phyloP scores from a whole-genome alignment of 768 basidiomycete genomes.

The Melanogaster broomeanus region DNA sequence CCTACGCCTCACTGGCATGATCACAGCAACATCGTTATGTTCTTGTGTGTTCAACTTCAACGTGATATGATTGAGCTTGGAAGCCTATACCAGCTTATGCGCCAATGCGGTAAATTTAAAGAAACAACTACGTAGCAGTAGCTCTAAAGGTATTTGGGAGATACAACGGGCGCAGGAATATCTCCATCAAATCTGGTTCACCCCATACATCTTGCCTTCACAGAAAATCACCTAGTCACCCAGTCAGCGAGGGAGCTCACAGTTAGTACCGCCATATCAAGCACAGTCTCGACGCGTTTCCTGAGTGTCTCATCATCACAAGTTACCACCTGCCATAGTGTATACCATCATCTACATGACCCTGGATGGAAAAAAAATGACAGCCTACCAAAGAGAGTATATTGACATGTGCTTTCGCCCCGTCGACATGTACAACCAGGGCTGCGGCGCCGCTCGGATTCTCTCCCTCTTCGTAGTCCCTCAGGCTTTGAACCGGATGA shows the following conservation, averaged over 20 bases:
- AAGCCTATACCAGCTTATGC: no score
- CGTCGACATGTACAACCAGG: slow-evolving; percentile 75
- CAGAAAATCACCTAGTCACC: neutral
- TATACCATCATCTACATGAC: no score
- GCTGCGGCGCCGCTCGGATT: slow-evolving; percentile 52
- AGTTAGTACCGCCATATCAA: slow-evolving; percentile 85
- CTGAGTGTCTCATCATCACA: slow-evolving; percentile 65
- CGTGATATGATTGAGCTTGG: no score
- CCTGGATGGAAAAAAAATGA: neutral
- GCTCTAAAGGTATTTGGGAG: no score
- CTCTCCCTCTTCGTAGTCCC: slow-evolving; percentile 43
- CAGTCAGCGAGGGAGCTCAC: slow-evolving; percentile 66
- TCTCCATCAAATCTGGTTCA: no score
- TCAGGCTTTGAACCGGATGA: slow-evolving; percentile 36
- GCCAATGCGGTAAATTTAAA: no score
- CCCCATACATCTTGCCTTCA: no score
- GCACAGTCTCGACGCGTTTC: slow-evolving; percentile 77
- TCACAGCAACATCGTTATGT: no score
- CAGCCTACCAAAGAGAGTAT: slow-evolving; percentile 68
- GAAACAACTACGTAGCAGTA: no score
- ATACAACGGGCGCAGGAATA: no score
- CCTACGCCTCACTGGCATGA: no score
- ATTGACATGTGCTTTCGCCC: slow-evolving; percentile 76
- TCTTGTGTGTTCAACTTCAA: no score
- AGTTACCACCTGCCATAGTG: slow-evolving; percentile 52